Conservation (phyloP, 352 stramenopile genomes). For the Aphanomyces cochlioides region DNA sequence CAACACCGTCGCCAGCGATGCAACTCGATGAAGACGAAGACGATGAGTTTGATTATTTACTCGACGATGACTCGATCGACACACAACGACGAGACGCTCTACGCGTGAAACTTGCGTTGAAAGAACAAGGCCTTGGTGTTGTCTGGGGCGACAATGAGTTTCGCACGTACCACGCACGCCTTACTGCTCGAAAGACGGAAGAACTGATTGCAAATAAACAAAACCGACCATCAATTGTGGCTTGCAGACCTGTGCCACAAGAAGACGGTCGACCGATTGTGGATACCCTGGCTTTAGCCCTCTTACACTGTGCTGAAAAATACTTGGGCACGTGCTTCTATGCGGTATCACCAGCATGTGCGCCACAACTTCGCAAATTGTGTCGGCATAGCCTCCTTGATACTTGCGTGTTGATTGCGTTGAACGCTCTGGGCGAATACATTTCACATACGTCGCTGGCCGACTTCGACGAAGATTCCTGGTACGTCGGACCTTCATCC, state of each 20-base stretch:
- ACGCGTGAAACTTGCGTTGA: not conserved
- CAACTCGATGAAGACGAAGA: slow-evolving; percentile 16
- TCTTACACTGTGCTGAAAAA: slow-evolving; percentile 11
- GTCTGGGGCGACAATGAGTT: slow-evolving; percentile 28
- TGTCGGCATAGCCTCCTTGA: not conserved
- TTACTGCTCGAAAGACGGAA: not conserved
- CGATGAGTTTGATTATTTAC: slow-evolving; percentile 15
- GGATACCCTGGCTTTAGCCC: not conserved
- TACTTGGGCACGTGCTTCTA: slow-evolving; percentile 27
- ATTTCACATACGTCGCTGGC: slow-evolving; percentile 14
- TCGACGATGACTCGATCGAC: slow-evolving; percentile 11
- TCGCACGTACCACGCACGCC: not conserved
- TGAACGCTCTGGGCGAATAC: slow-evolving; percentile 8
- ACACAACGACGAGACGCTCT: not conserved
- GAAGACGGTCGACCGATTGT: not conserved
- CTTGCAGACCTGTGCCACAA: not conserved
- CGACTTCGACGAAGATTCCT: slow-evolving; percentile 14
- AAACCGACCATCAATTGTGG: slow-evolving; percentile 19
- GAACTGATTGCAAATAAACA: slow-evolving; percentile 14
- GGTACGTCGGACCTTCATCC: not conserved
- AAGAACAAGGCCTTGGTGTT: slow-evolving; percentile 26
- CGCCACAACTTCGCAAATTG: not conserved
- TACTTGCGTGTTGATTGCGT: not conserved
- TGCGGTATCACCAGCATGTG: slow-evolving; percentile 5
- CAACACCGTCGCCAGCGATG: slow-evolving; percentile 1